A percentile compares a stretch with the other conserved stretches of the same genome.
These are phyloP conservation scores for Aspergillus puulaauensis DNA, from an alignment of 2,329 filamentous ascomycete species.

Conservation along the genomic window DNA sequence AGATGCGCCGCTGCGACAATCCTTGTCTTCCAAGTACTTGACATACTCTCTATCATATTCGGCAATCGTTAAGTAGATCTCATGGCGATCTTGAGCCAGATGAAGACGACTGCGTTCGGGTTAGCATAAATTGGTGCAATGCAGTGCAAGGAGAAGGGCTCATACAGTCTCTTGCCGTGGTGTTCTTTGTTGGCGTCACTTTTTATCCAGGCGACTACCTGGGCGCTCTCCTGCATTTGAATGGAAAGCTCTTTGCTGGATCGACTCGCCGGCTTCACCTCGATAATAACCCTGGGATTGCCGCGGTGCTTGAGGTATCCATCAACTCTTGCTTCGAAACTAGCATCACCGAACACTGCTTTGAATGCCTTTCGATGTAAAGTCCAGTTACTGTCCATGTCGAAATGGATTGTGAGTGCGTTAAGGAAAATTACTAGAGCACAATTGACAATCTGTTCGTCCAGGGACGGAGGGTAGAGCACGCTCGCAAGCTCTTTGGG, in stretches of 20 bases:
- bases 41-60: neutral
- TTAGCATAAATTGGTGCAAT: neutral
- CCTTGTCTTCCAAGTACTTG: neutral
- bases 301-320: neutral
- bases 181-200: neutral
- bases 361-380: neutral
- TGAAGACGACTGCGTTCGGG: accelerated
- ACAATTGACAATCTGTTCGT: neutral
- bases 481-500: slow-evolving; percentile 9
- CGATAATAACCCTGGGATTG: too few species aligned
- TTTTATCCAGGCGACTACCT: neutral
- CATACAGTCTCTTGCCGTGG: neutral
- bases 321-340: neutral
- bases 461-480: neutral
- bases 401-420: neutral
- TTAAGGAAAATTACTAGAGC: neutral
- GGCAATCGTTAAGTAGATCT: neutral
- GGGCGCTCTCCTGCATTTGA: neutral
- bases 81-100: neutral
- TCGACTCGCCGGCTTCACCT: neutral
- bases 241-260: neutral
- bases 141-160: neutral
- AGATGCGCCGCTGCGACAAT: too few species aligned
- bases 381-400: neutral
- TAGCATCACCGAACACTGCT: neutral